Evolutionary conservation across 78 protist genomes (phyloP).

Genomic region (slime mould (Dictyostelium discoideum)): DNA sequence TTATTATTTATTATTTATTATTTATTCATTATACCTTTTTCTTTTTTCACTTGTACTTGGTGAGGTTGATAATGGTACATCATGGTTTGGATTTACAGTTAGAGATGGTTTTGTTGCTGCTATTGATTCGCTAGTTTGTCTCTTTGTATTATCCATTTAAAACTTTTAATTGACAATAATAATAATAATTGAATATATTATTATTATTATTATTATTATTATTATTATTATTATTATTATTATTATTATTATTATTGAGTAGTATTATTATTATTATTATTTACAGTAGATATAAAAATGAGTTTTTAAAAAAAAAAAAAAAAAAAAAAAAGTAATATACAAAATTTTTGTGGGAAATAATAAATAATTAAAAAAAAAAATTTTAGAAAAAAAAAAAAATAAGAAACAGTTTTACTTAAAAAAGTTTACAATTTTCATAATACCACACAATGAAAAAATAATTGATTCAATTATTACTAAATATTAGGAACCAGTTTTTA

Average conservation of each 20-base stretch:
- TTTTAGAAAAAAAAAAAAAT: too few relatives aligned
- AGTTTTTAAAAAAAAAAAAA: neutral
- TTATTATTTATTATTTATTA: too few relatives aligned
- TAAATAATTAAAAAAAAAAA: too few relatives aligned
- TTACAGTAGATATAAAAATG: neutral
- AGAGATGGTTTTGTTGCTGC: neutral
- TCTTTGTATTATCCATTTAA: neutral
- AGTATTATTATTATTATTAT: neutral
- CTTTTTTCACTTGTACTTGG: constrained; percentile 10
- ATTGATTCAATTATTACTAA: neutral
- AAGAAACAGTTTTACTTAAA: neutral
- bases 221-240: neutral
- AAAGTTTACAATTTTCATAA: neutral
- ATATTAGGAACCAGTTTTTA: too few relatives aligned
- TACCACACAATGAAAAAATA: neutral
- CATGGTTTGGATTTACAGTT: neutral
- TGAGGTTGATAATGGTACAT: neutral
- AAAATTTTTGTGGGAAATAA: neutral
- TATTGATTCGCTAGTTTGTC: neutral
- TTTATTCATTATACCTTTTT: neutral
- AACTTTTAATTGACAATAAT: too few relatives aligned
- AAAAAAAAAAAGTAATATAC: neutral
- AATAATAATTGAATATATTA: too few relatives aligned
- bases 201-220: neutral
- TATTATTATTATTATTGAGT: neutral